Conservation (phyloP, 2,329 filamentous ascomycete species). For the Monosporascus sp. region DNA sequence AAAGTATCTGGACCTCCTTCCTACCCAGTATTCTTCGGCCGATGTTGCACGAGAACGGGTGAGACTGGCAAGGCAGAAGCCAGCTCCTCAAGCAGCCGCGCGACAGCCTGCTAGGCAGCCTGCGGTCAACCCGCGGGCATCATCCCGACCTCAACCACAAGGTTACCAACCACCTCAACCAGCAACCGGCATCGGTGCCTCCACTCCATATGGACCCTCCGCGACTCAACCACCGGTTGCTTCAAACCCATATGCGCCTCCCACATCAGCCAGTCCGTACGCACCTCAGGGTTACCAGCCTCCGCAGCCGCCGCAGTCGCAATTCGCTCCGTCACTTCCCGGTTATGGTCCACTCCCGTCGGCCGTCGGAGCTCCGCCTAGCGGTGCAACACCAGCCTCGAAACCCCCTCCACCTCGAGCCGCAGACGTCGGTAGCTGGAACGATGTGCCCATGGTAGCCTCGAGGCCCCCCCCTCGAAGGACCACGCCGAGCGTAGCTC, state of each 20-base stretch:
- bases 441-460: conserved; percentile 84
- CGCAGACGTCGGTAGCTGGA: conserved; percentile 79
- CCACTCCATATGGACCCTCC: conserved; percentile 31
- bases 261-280: conserved; percentile 26
- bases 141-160: conserved; percentile 34
- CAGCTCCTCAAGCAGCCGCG: conserved; percentile 26
- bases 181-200: conserved; percentile 18
- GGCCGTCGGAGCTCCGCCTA: conserved; percentile 50
- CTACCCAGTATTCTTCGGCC: conserved; percentile 76
- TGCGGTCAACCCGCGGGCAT: conserved; percentile 17
- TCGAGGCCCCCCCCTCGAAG: conserved; percentile 69
- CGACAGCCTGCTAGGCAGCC: conserved; percentile 26
- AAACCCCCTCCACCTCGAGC: conserved; percentile 64
- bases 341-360: conserved; percentile 33
- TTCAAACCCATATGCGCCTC: conserved; percentile 47
- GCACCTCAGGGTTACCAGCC: conserved; percentile 52
- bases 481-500: conserved; percentile 67
- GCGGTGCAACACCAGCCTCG: conserved; percentile 63
- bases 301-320: conserved; percentile 31
- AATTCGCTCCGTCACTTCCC: conserved; percentile 15
- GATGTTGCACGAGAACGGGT: conserved; percentile 83
- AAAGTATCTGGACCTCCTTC: conserved; percentile 86
- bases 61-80: conserved; percentile 70
- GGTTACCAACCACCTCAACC: conserved; percentile 46
- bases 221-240: conserved; percentile 17